Percentiles rank a stretch among this genome's conserved stretches.
phyloP scores from a whole-genome alignment of 305 asterid genomes.

The Plantago lanceolata region DNA sequence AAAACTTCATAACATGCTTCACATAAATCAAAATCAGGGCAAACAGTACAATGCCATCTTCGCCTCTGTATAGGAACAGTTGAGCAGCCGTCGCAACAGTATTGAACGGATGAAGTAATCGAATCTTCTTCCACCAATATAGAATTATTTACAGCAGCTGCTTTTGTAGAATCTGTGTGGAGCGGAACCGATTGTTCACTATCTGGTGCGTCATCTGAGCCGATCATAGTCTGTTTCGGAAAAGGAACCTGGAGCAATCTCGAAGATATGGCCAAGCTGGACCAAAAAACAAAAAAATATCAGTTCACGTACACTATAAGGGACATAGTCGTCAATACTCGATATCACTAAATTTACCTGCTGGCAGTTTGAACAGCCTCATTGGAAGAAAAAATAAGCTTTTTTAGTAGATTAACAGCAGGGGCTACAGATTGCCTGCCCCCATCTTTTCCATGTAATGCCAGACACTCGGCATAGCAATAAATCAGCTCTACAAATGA shows the following conservation, averaged over 20 bases:
- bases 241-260: constrained; percentile 98
- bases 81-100: constrained; percentile 98
- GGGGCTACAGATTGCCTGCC: constrained; percentile 65
- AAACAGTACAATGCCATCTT: constrained; percentile 96
- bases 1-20: constrained; percentile 91
- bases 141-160: constrained; percentile 61
- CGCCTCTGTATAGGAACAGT: constrained; percentile 95
- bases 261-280: constrained; percentile 98
- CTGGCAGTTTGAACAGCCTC: constrained; percentile 99
- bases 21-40: constrained; percentile 98
- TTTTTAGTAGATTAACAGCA: constrained; percentile 81
- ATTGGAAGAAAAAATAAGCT: constrained; percentile 72
- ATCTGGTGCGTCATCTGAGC: constrained; percentile 68
- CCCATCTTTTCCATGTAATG: constrained; percentile 65
- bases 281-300: constrained; percentile 28
- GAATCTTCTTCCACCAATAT: constrained; percentile 88
- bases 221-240: constrained; percentile 98
- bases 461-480: constrained; percentile 93
- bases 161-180: constrained; percentile 55
- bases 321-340: constrained; percentile 15
- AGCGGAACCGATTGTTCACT: constrained; percentile 52
- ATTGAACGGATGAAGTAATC: constrained; percentile 90
- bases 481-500: constrained; percentile 88
- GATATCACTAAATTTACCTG: constrained; percentile 54
- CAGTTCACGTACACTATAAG: constrained; percentile 23